Evolutionary conservation across 208 protist species (phyloP).

Genomic region (Leishmania tarentolae): DNA sequence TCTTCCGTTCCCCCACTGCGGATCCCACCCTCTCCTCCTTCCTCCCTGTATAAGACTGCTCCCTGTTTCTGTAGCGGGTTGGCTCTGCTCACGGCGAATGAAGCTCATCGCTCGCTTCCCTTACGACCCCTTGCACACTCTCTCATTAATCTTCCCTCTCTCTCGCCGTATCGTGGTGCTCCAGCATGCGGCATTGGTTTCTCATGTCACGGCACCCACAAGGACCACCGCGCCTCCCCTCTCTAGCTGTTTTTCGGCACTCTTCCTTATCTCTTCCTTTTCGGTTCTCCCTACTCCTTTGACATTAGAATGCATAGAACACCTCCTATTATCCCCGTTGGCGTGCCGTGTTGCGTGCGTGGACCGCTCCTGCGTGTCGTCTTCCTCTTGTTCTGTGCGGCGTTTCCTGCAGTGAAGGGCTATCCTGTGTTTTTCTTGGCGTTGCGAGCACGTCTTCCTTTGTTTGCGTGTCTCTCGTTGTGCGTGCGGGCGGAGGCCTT

Average conservation of each 20-base stretch:
- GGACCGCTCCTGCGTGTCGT: background rate
- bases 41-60: background rate
- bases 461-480: background rate
- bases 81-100: background rate
- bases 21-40: background rate
- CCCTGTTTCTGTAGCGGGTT: background rate
- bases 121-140: background rate
- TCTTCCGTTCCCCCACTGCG: background rate
- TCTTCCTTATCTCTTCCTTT: constrained; percentile 8
- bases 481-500: background rate
- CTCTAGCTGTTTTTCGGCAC: background rate
- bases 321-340: background rate
- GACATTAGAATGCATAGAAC: background rate
- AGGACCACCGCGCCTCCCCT: background rate
- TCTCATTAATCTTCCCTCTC: background rate
- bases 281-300: background rate
- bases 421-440: background rate
- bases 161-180: background rate
- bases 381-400: background rate
- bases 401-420: background rate
- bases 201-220: background rate
- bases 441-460: background rate
- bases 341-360: background rate
- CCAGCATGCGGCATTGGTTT: background rate
- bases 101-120: background rate